Base-by-base conservation (phyloP, 2,329 filamentous ascomycete genomes). In the Curvularia spicifera region DNA sequence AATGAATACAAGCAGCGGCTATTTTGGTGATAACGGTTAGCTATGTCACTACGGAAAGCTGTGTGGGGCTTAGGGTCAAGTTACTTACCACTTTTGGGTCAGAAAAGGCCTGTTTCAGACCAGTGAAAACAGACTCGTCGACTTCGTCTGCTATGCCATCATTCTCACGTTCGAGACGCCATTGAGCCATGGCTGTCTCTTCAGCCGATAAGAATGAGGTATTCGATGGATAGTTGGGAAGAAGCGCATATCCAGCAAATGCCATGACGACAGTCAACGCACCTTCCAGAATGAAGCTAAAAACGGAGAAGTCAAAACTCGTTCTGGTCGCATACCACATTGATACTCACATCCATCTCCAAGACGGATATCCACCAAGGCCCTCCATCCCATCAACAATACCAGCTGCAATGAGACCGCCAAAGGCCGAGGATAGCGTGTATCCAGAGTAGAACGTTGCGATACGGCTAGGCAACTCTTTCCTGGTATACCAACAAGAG, bases 401-500 rank as follows among this genome's bases (percentile, higher is more conserved):
- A 0, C 77, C 83, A 55, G 83, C 87, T 1, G 85, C 86, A 66
- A 80, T 81, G 7, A 83, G 78, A 2, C 84, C 84, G 4, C 83
- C 83, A 65, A 86, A 85, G 0, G 82, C 82, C 2, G 63, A 33
- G 76, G 81, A 63, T 74, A 84, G 64, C 79, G 82, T 72, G 84
- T 85, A n/a, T 74, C 87, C 76, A 78, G 86, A 71, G 68, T 83
- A 49, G 84, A 74, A 67, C 82, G 79, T 59, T 83, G 84, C 83
- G 68, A 90, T 83, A 6, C 86, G 84, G 68, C 78, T 59, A 83
- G 82, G 70, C 81, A 85, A 42, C 82, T 67, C 61, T 53, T 56
- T 45, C 18, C 71, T 33, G 20, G 63, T 61, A 40, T 71, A 71
- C 67, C 67, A 71, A 5, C 62, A 69, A 5, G 60, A 64, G 10